A percentile compares a stretch with the other conserved stretches of the same genome.
Conservation (phyloP, 1,139 yeast genomes). For the Nakaseomyces sp. region DNA sequence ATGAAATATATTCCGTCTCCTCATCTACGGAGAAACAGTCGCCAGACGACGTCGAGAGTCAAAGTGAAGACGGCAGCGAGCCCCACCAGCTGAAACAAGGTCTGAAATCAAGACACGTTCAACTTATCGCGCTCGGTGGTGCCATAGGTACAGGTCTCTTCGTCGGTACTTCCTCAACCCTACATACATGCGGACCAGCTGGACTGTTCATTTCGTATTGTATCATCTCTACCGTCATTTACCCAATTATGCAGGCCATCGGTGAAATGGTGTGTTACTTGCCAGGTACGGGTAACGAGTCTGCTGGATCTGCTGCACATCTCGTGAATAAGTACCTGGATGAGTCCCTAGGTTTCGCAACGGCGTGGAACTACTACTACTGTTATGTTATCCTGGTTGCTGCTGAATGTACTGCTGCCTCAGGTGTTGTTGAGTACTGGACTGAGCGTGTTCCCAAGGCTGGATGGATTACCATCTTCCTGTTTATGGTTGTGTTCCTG, state of each 20-base stretch:
- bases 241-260: conserved; percentile 56
- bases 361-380: conserved; percentile 65
- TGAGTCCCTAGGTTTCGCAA: conserved; percentile 64
- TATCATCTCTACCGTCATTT: conserved; percentile 39
- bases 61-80: no score
- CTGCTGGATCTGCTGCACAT: conserved; percentile 27
- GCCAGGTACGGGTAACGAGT: conserved; percentile 46
- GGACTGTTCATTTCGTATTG: conserved; percentile 39
- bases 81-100: conserved; percentile 39
- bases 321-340: conserved; percentile 40
- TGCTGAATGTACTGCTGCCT: conserved; percentile 73
- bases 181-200: conserved; percentile 61
- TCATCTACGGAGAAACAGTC: conserved; percentile 6
- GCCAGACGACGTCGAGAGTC: no score
- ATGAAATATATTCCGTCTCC: conserved; percentile 14
- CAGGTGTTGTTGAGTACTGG: conserved; percentile 54
- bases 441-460: conserved; percentile 35
- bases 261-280: conserved; percentile 77
- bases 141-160: conserved; percentile 63
- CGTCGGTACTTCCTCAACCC: conserved; percentile 57
- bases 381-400: conserved; percentile 46
- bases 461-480: conserved; percentile 43
- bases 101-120: conserved; percentile 55
- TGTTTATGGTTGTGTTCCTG: conserved; percentile 34
- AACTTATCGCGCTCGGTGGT: conserved; percentile 81